Evolutionary conservation across 2,329 filamentous ascomycete species (phyloP), one percentile per base, ranked within the genome.

Genomic region (Alternaria sp.): DNA sequence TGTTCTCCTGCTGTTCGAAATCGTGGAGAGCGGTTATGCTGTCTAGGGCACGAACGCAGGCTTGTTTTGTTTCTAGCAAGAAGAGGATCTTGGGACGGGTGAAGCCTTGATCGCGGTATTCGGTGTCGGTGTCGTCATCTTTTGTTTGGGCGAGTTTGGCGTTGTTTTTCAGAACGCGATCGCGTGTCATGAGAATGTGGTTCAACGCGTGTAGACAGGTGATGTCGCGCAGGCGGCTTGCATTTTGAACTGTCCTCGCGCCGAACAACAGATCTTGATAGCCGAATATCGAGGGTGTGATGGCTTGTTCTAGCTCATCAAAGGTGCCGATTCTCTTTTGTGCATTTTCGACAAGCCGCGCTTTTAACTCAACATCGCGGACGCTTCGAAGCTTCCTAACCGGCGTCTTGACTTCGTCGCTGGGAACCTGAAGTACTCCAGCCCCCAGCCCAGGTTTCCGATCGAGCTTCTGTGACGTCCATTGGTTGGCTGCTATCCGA

Each of bases 31-130:
- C 84, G 42, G 90, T 89, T 44, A 99, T 93, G 41, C 86, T 87
- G 49, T 96, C 88, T 38, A 97, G 84, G 68, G 91, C 89, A 51
- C 89, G 88, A 28, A 91, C 90, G 67, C 93, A 96, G 0, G 93
- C 90, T 73, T 97, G 89, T 56, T 94, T 88, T 0, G 95, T 98
- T 4, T 95, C 94, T 0, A 97, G 83, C 18, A 99, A 84, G 77
- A 98, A 92, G 20, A 99, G 85, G 7, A 97, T 90, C 75, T 98
- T 98, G 7, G 95, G 95, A 5, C 95, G 85, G 0, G 94, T 97
- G 78, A 97, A 99, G 0, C 95, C 95, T 79, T 99, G 95, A 68
- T 99, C 95, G 64, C 93, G 88, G 18, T 93, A 83, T 67, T 97
- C 93, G 5, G 91, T 81, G 38, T 76, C 89, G n/a, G n/a, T n/a